Evolutionary conservation across 2,329 filamentous ascomycete species (phyloP), one percentile per base, ranked within the genome.

Genomic region (Aspergillus neoniger): DNA sequence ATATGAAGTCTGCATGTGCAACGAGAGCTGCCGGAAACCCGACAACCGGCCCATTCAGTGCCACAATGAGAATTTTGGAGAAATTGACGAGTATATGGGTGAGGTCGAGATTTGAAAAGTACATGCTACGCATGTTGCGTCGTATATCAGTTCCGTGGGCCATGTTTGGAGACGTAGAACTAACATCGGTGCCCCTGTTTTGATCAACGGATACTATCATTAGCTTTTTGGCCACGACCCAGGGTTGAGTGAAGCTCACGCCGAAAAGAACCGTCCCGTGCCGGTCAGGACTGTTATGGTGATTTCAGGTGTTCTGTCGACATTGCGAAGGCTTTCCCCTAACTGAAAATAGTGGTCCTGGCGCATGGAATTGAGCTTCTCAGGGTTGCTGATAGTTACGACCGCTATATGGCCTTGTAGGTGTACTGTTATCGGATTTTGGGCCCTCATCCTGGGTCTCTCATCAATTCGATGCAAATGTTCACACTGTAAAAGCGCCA

Each of bases 1-100:
- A 98, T 74, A 98, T 86, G 81, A 98, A 98, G 81, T 98, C 95
- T 23, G 91, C 91, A 75, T 91, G 90, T 28, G 88, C 88, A 59
- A 92, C 81, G 0, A 98, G 79, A 0, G 94, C 93, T 0, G 94
- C 95, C 1, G 90, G 91, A 30, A 98, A 88, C 6, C 95, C 95
- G 56, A 99, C 84, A 10, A 88, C 92, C 4, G 95, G 95, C 2
- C 94, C 95, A 79, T 98, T 98, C 67, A 98, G 88, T 0, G 91
- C 95, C 0, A 89, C 88, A 61, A 98, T 85, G 23, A 98, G 90
- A 77, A 98, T 90, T 80, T 98, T 97, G 69, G 92, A 91, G 79
- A 98, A 94, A 12, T 88, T 88, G 81, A 94, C 93, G 81, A 98
- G 96, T 69, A 91, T 89, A 69, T 91, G 89, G 2, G 93, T 95